Evolutionary conservation across 805 yeast genomes (phyloP).

Genomic region (Candida adriatica): DNA sequence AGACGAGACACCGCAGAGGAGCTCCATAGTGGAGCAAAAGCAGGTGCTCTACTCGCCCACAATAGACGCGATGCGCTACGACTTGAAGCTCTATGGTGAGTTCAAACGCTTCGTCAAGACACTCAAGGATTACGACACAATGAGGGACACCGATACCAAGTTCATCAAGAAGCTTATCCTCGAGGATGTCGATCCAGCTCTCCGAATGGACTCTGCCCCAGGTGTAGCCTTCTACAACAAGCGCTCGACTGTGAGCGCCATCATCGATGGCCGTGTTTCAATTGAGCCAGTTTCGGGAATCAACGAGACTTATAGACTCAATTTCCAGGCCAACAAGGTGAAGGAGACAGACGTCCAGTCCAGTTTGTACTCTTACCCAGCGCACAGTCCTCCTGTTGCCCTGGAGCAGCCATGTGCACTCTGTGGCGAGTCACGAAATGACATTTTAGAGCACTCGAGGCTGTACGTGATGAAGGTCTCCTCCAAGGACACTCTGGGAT

Average conservation of each 20-base stretch:
- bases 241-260: conserved; percentile 53
- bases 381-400: conserved; percentile 62
- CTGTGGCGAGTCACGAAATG: conserved; percentile 75
- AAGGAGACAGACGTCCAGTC: conserved; percentile 22
- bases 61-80: conserved; percentile 35
- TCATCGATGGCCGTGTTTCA: conserved; percentile 73
- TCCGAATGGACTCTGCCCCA: conserved; percentile 57
- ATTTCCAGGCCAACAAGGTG: conserved; percentile 18
- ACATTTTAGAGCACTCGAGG: conserved; percentile 69
- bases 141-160: conserved; percentile 35
- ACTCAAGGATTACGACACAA: conserved; percentile 26
- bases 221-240: conserved; percentile 57
- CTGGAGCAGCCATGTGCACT: conserved; percentile 69
- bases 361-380: conserved; percentile 37
- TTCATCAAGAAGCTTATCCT: conserved; percentile 58
- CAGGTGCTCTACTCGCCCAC: conserved; percentile 34
- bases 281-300: conserved; percentile 84
- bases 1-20: conserved; percentile 12
- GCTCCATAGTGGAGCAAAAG: conserved; percentile 12
- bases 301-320: conserved; percentile 60
- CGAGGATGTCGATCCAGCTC: conserved; percentile 76
- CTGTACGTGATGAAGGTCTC: conserved; percentile 57
- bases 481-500: conserved; percentile 13
- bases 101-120: conserved; percentile 32
- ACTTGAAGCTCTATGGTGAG: conserved; percentile 30